Evolutionary conservation across 1,139 yeast species (phyloP).

Genomic region (Geotrichum bryndzae): DNA sequence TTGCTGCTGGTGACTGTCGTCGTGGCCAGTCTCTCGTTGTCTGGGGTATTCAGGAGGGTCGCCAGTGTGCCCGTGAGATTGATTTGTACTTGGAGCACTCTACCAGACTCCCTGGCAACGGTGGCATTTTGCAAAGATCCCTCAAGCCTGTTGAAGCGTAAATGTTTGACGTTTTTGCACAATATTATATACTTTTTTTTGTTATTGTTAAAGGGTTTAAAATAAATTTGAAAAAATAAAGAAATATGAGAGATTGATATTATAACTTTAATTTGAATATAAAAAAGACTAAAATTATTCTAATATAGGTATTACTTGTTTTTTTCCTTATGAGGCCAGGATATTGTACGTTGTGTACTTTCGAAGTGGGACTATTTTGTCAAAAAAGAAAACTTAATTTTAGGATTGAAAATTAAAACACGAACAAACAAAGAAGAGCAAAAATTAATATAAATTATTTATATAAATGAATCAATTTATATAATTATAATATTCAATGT

Average conservation of each 20-base stretch:
- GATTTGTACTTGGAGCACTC: constrained; percentile 73
- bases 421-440: too few relatives aligned
- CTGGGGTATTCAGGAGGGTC: constrained; percentile 99
- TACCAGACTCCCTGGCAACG: constrained; percentile 86
- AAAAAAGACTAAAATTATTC: not conserved
- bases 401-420: too few relatives aligned
- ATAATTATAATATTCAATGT: too few relatives aligned
- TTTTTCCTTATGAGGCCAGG: too few relatives aligned
- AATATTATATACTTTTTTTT: not conserved
- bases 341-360: not conserved
- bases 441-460: too few relatives aligned
- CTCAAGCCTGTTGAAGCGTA: constrained; percentile 38
- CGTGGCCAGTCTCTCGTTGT: constrained; percentile 97
- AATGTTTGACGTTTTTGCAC: not conserved
- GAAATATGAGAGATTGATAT: too few relatives aligned
- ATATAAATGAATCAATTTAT: too few relatives aligned
- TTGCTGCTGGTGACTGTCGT: constrained; percentile 98
- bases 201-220: not conserved
- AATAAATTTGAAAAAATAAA: too few relatives aligned
- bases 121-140: constrained; percentile 82
- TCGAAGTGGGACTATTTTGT: too few relatives aligned
- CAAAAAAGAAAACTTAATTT: too few relatives aligned
- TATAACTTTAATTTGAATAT: too few relatives aligned
- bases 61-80: constrained; percentile 95
- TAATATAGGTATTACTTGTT: too few relatives aligned